Percentiles rank a stretch among this genome's conserved stretches.
Conservation (phyloP, 306 rosid genomes). For the Hippophae rhamnoides region DNA sequence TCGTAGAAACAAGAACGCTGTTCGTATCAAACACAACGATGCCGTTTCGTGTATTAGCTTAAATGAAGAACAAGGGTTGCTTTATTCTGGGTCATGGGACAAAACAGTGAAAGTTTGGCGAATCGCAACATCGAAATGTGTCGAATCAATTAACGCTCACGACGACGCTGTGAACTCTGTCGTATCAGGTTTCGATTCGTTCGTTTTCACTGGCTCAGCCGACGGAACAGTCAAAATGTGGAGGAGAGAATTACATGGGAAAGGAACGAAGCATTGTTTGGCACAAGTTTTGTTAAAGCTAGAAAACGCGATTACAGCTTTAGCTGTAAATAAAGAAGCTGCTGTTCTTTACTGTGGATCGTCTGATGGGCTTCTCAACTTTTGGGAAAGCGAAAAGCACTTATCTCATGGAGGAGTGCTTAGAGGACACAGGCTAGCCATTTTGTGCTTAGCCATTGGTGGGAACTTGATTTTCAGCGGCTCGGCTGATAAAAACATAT, state of each 20-base stretch:
- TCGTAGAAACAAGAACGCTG: conserved; percentile 42
- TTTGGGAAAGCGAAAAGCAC: conserved; percentile 49
- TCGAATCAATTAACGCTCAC: conserved; percentile 73
- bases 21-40: conserved; percentile 63
- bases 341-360: conserved; percentile 58
- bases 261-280: conserved; percentile 39
- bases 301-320: conserved; percentile 77
- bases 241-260: conserved; percentile 37
- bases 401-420: conserved; percentile 51
- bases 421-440: conserved; percentile 71
- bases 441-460: conserved; percentile 54
- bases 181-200: conserved; percentile 28
- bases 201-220: conserved; percentile 72
- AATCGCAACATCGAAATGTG: conserved; percentile 47
- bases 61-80: conserved; percentile 44
- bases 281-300: conserved; percentile 53
- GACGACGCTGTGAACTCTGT: conserved; percentile 81
- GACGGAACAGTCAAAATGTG: conserved; percentile 88
- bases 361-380: conserved; percentile 72
- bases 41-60: conserved; percentile 72
- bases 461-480: conserved; percentile 70
- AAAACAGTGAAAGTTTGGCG: conserved; percentile 77
- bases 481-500: conserved; percentile 68
- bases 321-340: conserved; percentile 35
- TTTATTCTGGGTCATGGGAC: conserved; percentile 86